Evolutionary conservation across 2,329 filamentous ascomycete genomes (phyloP), one percentile per base, ranked within the genome.

Genomic region (Neofusicoccum sp.): DNA sequence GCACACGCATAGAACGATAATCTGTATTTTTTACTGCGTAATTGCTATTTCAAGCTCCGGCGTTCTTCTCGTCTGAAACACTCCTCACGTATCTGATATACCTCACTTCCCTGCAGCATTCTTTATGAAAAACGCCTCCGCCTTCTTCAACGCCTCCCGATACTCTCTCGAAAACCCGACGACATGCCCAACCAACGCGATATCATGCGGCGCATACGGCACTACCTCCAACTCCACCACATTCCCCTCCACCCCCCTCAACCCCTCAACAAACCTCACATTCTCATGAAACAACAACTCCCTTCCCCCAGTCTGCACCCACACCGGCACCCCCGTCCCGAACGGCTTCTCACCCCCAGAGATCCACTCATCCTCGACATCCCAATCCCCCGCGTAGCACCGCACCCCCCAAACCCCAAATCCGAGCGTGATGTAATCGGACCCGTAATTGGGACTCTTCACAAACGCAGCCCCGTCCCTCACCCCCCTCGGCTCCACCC

Each of bases 401-500:
- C 71, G 70, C 0, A 70, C 70, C 1, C 81, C 80, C 81, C 80
- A 84, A 0, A 49, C 28, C 0, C 71, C 73, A 60, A 82, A 78
- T 0, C 64, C 63, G 0, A 57, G 34, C 1, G 70, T 66, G 2
- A 83, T 61, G 63, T 76, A 81, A 65, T 83, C 81, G 9, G 74
- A 75, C 3, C 40, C 14, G 57, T 68, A 71, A 56, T 78, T 70
- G 1, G 69, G 67, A 47, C 75, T 76, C 12, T 63, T 60, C 59
- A 67, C 60, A 26, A 73, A 65, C 33, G 63, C 67, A 0, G 66
- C 65, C 11, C 61, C 60, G 8, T 68, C 69, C 1, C 68, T 63
- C 1, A 69, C 65, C 1, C 70, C 68, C 3, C 67, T 53, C 0
- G 79, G 70, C n/a, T 76, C 66, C 8, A 78, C 69, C 76, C 77